Conservation (phyloP, 306 rosid species). For the Clitoria ternatea region DNA sequence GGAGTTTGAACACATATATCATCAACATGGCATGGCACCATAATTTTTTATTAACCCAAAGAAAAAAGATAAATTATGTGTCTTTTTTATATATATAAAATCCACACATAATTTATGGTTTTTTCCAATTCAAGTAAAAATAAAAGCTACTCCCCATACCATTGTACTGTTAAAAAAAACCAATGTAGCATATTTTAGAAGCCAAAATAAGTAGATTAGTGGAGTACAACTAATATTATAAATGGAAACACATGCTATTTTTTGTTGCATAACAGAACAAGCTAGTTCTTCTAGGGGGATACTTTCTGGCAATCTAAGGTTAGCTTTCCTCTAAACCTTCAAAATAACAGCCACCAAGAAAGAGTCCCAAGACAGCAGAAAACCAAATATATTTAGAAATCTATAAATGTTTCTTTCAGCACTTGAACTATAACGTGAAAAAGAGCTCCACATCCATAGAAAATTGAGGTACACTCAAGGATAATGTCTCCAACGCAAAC, state of each 20-base stretch:
- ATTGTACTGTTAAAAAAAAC: too few species aligned
- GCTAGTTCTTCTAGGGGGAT: not conserved
- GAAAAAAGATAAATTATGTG: too few species aligned
- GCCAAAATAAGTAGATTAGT: not conserved
- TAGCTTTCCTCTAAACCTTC: not conserved
- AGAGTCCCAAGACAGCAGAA: not conserved
- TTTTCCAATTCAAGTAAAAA: not conserved
- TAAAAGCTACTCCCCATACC: not conserved
- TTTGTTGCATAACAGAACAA: not conserved
- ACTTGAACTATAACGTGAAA: not conserved
- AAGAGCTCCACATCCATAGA: slow-evolving; percentile 9
- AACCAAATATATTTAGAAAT: not conserved
- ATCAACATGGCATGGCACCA: not conserved
- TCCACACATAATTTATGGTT: not conserved
- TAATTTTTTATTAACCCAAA: too few species aligned
- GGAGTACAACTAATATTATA: not conserved
- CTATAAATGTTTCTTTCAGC: not conserved
- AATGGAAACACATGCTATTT: not conserved
- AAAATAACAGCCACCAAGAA: not conserved
- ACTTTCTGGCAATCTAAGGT: not conserved
- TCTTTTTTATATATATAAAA: too few species aligned
- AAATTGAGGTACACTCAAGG: not conserved
- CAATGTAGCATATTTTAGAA: not conserved
- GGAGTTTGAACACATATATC: not conserved
- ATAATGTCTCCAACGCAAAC: not conserved